Evolutionary conservation across 306 rosid genomes (phyloP), one percentile per base, ranked within the genome.

Genomic region (Benincasa hispida): DNA sequence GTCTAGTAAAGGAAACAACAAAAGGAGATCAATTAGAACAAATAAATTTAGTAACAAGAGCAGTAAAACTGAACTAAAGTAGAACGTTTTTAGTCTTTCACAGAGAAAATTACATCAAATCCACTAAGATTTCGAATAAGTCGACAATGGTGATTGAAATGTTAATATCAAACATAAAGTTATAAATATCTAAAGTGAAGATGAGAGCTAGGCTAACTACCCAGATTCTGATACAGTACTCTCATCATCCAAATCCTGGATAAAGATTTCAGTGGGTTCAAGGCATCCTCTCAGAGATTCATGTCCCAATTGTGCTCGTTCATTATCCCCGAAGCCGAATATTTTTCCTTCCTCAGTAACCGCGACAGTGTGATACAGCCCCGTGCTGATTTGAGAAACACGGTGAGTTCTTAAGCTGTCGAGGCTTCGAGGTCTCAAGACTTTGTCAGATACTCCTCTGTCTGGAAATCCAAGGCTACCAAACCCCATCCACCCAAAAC

Each of bases 401-500:
- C 81, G 91, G 84, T 87, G 91, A 79, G 78, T 17, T 79, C 87
- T 88, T 59, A 93, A 89, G 83, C 92, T 84, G 77, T 85, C 85
- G 39, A 93, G 90, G 82, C 86, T 76, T 70, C 86, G 78, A 34
- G 98, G 97, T 67, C 75, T 85, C 87, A 80, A 69, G 34, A 93
- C 88, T 84, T 87, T 93, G 65, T 93, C 92, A 5, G 91, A 88
- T 68, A 83, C 62, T 77, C 93, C 90, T 80, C 91, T 85, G 48
- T 88, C 94, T 17, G 86, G 81, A 82, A 93, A 93, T 69, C 98
- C 98, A 1, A 93, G 97, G 85, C 97, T 93, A n/a, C 96, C 97
- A 45, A 93, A 91, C 60, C 91, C 92, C 97, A 91, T 90, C 83
- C 94, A 88, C 42, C 98, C 97, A 70, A 88, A 93, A 51, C 91